Evolutionary conservation across 2,329 filamentous ascomycete species (phyloP), one percentile per base, ranked within the genome.

Genomic region (Xylariaceae sp.): DNA sequence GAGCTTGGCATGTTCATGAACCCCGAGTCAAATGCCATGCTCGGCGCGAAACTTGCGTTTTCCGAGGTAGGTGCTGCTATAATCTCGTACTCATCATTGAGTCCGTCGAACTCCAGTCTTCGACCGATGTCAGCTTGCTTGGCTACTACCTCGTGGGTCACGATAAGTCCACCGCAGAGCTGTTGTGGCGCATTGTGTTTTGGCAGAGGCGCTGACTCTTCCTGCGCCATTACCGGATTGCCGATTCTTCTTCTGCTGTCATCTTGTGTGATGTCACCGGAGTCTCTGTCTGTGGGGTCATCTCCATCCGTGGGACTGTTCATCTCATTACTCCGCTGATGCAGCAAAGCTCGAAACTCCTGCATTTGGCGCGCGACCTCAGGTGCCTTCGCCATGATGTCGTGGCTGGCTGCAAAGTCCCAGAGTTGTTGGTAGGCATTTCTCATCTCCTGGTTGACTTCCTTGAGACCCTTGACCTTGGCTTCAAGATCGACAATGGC

Each of bases 401-500:
- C 78, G 41, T 76, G 72, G 24, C 67, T 63, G 17, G 81, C 57
- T 2, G 79, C 74, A 30, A 75, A 76, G 48, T 87, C 78, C 47
- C 85, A 79, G 18, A 91, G 75, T 24, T 69, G 72, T 50, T 81
- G 68, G 52, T 94, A 89, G 0, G 80, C 76, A 38, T 74, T 79
- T 64, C 79, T 83, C 81, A 94, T 88, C 52, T 85, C 78, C 42
- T 85, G 76, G 45, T 90, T 84, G 17, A 76, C 79, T 12, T 74
- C 72, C 44, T 83, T 78, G n/a, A 94, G 74, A 18, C 78, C 73
- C 40, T 81, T 69, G 19, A 91, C 86, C 46, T 83, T 76, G 40
- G 78, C 74, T 57, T 89, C 83, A 9, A 95, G 72, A 1, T 78
- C 79, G 19, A 79, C 76, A 42, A 95, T 91, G 4, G 86, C 85